Base-by-base conservation (phyloP, 129 eudicot species). In the Saussurea involucrata region DNA sequence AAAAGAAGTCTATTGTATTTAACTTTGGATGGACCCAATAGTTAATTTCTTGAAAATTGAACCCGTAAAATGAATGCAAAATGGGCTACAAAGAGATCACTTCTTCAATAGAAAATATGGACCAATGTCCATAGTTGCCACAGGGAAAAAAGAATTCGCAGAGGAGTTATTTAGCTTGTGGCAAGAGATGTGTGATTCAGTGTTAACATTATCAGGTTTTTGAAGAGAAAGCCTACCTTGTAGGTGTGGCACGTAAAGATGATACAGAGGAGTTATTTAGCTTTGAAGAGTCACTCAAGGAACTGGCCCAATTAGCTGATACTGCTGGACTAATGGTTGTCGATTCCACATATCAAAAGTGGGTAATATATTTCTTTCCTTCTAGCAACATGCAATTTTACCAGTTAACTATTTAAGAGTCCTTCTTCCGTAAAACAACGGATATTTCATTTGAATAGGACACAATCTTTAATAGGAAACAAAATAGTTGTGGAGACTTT, bases 281-380 rank as follows among this genome's bases (percentile, higher is more conserved):
- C 67, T 88, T 95, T 29, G 98, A 95, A 75, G 98, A 95, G 71
- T 91, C 98, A 36, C 98, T 95, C 53, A 79, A 82, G 33, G 98
- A 95, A 82, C 76, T 95, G 77, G 86, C 91, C 34, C 98, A 95
- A 77, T 82, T 95, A 58, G 97, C 98, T 89, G 98, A 95, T 80
- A 91, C 98, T 58, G 98, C 98, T 81, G 98, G 97, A 78, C 84
- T 95, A 13, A 63, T 72, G 77, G 96, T 95, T 80, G 92, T 95
- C 82, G 97, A 88, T 80, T 89, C 97, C 69, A 95, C 98, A 10
- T 85, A 87, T 85, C 98, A 91, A 68, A 95, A 95, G 98, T 95
- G 69, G 79, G 97, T 84, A 61, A 72, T 20, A 8, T 29, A 21
- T 55, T 61, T 13, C 57, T 60, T 18, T 40, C 36, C 24, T 80